Evolutionary conservation across 768 basidiomycete species (phyloP).

Genomic region (Lactarius akahatsu): DNA sequence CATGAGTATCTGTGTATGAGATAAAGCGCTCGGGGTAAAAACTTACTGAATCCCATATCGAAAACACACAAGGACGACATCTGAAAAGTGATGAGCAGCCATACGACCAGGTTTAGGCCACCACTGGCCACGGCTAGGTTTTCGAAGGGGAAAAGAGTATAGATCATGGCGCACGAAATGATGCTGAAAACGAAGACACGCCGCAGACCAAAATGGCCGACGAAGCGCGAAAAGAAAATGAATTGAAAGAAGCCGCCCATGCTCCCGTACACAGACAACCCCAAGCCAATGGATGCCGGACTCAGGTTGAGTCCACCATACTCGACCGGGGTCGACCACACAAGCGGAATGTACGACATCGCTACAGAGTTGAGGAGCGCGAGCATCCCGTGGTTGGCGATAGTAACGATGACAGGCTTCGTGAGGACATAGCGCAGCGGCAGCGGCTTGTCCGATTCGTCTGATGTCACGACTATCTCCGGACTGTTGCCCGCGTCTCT

Average conservation of each 20-base stretch:
- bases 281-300: constrained; percentile 40
- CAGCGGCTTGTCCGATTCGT: constrained; percentile 15
- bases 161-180: constrained; percentile 30
- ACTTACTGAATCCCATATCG: constrained; percentile 7
- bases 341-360: constrained; percentile 44
- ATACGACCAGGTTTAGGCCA: neutral
- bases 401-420: constrained; percentile 39
- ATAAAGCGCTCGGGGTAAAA: neutral
- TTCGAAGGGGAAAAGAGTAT: constrained; percentile 34
- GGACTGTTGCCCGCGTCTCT: neutral
- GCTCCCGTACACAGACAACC: constrained; percentile 39
- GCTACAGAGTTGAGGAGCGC: constrained; percentile 44
- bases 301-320: constrained; percentile 36
- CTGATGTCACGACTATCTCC: neutral
- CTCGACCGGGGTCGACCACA: constrained; percentile 38
- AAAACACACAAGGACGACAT: neutral
- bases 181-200: constrained; percentile 34
- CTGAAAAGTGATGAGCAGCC: neutral
- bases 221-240: constrained; percentile 39
- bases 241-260: constrained; percentile 41
- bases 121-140: neutral
- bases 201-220: constrained; percentile 39
- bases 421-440: constrained; percentile 35
- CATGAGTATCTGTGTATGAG: neutral
- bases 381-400: constrained; percentile 44